Evolutionary conservation across 2,329 filamentous ascomycete species (phyloP).

Genomic region (Clarireedia hainanense): DNA sequence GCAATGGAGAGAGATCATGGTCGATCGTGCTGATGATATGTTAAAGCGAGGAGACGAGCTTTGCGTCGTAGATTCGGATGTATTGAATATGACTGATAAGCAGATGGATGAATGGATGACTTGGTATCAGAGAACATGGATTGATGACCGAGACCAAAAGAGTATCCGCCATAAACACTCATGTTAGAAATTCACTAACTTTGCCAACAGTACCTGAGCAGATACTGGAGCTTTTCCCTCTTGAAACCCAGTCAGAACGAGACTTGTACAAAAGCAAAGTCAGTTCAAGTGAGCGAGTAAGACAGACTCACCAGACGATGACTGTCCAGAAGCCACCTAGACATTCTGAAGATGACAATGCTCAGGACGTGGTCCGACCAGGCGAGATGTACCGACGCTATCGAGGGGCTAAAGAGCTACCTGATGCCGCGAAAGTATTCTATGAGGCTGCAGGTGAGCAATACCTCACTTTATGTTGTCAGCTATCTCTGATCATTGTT

Average conservation of each 20-base stretch:
- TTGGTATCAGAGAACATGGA: constrained; percentile 66
- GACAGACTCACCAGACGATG: constrained; percentile 21
- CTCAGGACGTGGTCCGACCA: constrained; percentile 20
- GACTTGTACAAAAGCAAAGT: constrained; percentile 22
- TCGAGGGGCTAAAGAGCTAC: constrained; percentile 35
- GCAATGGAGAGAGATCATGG: constrained; percentile 52
- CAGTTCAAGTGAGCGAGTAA: constrained; percentile 16
- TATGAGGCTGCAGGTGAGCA: constrained; percentile 35
- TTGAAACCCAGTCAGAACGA: constrained; percentile 17
- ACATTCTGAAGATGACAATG: constrained; percentile 9
- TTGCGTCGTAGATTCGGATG: constrained; percentile 51
- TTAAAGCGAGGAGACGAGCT: constrained; percentile 40
- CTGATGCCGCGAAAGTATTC: constrained; percentile 34
- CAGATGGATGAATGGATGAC: constrained; percentile 70
- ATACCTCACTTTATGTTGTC: neutral
- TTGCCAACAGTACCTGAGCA: constrained; percentile 25
- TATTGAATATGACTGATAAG: constrained; percentile 50
- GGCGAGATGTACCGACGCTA: constrained; percentile 32
- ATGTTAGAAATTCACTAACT: neutral
- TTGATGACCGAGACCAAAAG: constrained; percentile 37
- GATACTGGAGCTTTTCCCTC: constrained; percentile 30
- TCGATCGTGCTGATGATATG: constrained; percentile 22
- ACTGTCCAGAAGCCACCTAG: constrained; percentile 20
- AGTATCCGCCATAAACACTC: constrained; percentile 24
- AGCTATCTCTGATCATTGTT: constrained; percentile 3